Conservation (phyloP, 2,329 filamentous ascomycete genomes). For the Colletotrichum agaves region DNA sequence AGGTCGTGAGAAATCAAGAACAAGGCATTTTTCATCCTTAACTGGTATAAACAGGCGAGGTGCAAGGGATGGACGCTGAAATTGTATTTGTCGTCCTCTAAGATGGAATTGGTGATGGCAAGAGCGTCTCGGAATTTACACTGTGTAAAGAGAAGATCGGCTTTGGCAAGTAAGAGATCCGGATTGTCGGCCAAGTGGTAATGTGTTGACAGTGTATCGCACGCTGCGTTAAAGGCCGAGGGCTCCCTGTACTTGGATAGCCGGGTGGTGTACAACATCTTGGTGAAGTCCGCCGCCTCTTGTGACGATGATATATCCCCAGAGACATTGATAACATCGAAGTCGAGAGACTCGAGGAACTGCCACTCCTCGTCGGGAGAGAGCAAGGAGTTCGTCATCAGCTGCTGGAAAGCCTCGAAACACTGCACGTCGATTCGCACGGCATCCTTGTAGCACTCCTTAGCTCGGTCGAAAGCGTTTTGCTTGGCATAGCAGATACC, state of each 20-base stretch:
- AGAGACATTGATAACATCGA: conserved; percentile 79
- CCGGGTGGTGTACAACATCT: conserved; percentile 94
- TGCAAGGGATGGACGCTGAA: conserved; percentile 91
- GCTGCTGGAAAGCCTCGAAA: conserved; percentile 96
- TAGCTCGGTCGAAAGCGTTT: conserved; percentile 95
- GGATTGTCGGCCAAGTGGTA: conserved; percentile 89
- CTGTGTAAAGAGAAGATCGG: conserved; percentile 92
- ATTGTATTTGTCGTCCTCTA: conserved; percentile 88
- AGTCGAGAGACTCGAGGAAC: conserved; percentile 89
- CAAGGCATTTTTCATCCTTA: conserved; percentile 85
- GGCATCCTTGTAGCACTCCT: conserved; percentile 98
- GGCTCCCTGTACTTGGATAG: conserved; percentile 96
- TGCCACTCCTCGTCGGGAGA: conserved; percentile 88
- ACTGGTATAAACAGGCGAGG: conserved; percentile 89
- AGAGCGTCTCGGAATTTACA: conserved; percentile 92
- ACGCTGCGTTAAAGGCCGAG: conserved; percentile 82
- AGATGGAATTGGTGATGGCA: conserved; percentile 82
- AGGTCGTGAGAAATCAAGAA: conserved; percentile 94
- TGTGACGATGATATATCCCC: conserved; percentile 76
- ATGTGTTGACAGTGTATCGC: conserved; percentile 91
- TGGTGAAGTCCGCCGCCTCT: conserved; percentile 92
- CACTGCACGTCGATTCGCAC: conserved; percentile 97
- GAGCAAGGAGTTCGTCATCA: conserved; percentile 97
- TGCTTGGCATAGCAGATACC: conserved; percentile 96
- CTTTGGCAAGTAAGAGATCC: conserved; percentile 88